A percentile compares a stretch with the other conserved stretches of the same genome.
Conservation (phyloP, 73 alveolate species). For the Tetrahymena elliotti region DNA sequence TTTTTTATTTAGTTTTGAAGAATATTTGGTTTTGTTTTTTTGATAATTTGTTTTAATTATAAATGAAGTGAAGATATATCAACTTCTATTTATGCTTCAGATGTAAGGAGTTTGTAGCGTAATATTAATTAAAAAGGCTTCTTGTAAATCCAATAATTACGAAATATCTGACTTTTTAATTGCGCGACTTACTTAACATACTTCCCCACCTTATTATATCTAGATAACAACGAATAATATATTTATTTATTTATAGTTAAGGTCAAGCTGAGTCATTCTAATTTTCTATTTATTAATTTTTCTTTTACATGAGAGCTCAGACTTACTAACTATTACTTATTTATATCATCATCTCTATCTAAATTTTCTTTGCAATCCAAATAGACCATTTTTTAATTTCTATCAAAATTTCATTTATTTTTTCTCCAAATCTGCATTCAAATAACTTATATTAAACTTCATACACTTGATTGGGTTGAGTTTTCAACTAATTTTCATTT, state of each 20-base stretch:
- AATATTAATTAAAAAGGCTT: neutral
- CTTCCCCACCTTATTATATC: neutral
- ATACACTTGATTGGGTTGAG: neutral
- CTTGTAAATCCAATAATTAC: neutral
- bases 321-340: neutral
- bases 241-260: no score
- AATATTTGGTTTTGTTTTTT: neutral
- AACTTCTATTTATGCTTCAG: neutral
- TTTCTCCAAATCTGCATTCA: neutral
- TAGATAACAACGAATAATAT: neutral
- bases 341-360: neutral
- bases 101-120: neutral
- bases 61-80: neutral
- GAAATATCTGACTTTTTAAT: neutral
- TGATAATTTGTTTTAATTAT: neutral
- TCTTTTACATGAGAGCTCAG: neutral
- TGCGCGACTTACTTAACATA: conserved; percentile 1
- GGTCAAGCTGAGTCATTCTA: neutral
- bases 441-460: neutral
- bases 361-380: neutral
- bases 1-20: neutral
- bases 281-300: neutral
- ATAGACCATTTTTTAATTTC: neutral
- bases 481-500: neutral
- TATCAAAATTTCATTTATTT: neutral